These are phyloP conservation scores for Albophoma yamanashiensis DNA, from an alignment of 2,329 filamentous ascomycete genomes.

Conservation along the genomic window DNA sequence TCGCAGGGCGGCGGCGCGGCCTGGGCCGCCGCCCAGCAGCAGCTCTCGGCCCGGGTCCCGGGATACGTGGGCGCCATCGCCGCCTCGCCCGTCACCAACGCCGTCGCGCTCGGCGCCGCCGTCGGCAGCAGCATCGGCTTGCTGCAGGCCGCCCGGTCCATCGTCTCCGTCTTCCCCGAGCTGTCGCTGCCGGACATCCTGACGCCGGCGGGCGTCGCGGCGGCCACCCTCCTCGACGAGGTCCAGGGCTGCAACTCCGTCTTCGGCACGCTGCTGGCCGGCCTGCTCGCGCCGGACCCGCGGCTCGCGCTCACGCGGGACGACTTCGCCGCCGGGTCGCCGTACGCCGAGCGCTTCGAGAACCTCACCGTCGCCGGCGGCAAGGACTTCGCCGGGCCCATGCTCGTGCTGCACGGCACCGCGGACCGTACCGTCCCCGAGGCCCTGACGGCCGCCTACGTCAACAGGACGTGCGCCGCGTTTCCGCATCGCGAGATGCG, in stretches of 20 bases:
- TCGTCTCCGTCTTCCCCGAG: slow-evolving; percentile 7
- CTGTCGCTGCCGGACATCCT: slow-evolving; percentile 7
- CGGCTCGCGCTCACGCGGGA: not conserved
- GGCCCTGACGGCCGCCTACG: slow-evolving; percentile 4
- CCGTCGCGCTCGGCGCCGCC: slow-evolving; percentile 6
- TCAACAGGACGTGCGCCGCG: slow-evolving; percentile 10
- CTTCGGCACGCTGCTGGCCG: slow-evolving; percentile 1
- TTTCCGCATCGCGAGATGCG: slow-evolving; percentile 6
- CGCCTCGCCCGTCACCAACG: slow-evolving; percentile 15
- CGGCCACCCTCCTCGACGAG: slow-evolving; percentile 6
- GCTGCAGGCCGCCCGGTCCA: slow-evolving; percentile 3
- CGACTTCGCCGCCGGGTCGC: slow-evolving; percentile 9
- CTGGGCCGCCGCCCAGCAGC: slow-evolving; percentile 22
- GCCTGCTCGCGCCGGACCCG: slow-evolving; percentile 1
- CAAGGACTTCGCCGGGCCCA: slow-evolving; percentile 20
- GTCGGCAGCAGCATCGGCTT: slow-evolving; percentile 3
- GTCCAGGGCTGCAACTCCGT: slow-evolving; percentile 8
- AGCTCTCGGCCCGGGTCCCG: slow-evolving; percentile 15
- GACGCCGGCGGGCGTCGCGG: slow-evolving; percentile 1
- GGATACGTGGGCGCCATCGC: slow-evolving; percentile 27
- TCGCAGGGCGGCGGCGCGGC: slow-evolving; percentile 33
- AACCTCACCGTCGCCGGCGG: slow-evolving; percentile 16
- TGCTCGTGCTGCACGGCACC: slow-evolving; percentile 25
- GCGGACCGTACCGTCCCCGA: slow-evolving; percentile 10
- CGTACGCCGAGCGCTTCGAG: slow-evolving; percentile 10